Conservation (phyloP, 768 basidiomycete species). For the Candolleomyces aberdarensis region DNA sequence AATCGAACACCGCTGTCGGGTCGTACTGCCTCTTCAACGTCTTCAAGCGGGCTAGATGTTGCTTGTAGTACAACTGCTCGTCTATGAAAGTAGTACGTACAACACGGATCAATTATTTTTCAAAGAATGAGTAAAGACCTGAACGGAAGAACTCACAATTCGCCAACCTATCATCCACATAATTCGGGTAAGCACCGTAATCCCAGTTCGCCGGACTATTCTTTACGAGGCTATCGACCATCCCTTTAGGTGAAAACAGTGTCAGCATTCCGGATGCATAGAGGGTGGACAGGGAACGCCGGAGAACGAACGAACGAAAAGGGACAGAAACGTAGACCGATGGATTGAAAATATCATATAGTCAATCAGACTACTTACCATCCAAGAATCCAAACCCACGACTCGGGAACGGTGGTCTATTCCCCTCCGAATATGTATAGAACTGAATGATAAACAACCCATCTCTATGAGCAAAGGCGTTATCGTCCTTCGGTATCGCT, state of each 20-base stretch:
- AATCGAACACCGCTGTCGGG: constrained; percentile 24
- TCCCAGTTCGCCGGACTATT: constrained; percentile 33
- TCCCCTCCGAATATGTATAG: constrained; percentile 39
- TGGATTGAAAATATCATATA: no score
- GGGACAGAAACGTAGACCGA: no score
- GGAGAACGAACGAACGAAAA: no score
- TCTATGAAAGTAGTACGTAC: constrained; percentile 17
- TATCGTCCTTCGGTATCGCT: constrained; percentile 32
- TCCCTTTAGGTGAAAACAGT: constrained; percentile 18
- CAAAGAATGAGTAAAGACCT: no score
- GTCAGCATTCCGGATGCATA: neutral
- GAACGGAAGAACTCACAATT: constrained; percentile 25
- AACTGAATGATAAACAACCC: constrained; percentile 47
- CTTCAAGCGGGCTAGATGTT: constrained; percentile 24
- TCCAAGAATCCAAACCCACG: constrained; percentile 44
- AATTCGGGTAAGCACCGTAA: constrained; percentile 41
- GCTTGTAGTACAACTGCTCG: constrained; percentile 34
- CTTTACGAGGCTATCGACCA: constrained; percentile 29
- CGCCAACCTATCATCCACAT: constrained; percentile 36
- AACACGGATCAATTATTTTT: no score
- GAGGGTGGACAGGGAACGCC: no score
- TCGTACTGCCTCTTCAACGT: constrained; percentile 27
- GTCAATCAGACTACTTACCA: constrained; percentile 18
- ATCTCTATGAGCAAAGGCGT: constrained; percentile 44
- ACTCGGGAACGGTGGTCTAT: constrained; percentile 39